Base-by-base conservation (phyloP, 2,329 filamentous ascomycete genomes). In the Ascomycota sp. region DNA sequence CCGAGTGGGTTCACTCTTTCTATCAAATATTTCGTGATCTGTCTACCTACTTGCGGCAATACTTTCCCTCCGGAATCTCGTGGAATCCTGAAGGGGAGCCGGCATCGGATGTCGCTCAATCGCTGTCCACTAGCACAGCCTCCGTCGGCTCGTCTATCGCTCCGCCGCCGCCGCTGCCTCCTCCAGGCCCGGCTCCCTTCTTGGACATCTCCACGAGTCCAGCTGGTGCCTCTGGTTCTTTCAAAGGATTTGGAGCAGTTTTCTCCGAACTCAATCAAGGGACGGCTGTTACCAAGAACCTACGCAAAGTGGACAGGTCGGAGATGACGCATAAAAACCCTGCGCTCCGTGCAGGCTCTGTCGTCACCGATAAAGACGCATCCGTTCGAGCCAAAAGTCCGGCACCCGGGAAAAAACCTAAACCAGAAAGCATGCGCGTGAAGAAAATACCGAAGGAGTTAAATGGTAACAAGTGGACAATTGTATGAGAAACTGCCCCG, bases 281-380 rank as follows among this genome's bases (percentile, higher is more conserved):
- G 33, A 72, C 80, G 35, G 64, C 69, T n/a, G 80, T 98, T 35
- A 98, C 89, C 4, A 73, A 80, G 39, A 75, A 79, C 21, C 64
- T 98, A 23, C 77, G 79, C 40, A 98, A 94, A 61, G 89, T 98
- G 29, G 86, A 94, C 56, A 77, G 75, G 47, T 89, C 79, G 31
- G 66, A 95, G 52, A 94, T 94, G 86, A 98, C 89, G 35, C 89
- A 98, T 57, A 95, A 95, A 62, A 98, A 98, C 55, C 89, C 89
- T 10, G 70, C 74, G 8, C 62, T 98, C 33, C 75, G 89, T 37
- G 68, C 79, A 17, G 61, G 62, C 35, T 77, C 79, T 9, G 65
- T 69, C 2, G 80, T 86, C 3, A 63, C 78, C 20, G 67, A 64
- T 15, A 63, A 61, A 35, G 59, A 60, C 25, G 51, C 55, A 9